Base-by-base conservation (phyloP, 2,329 filamentous ascomycete species). In the Cercospora sp. region DNA sequence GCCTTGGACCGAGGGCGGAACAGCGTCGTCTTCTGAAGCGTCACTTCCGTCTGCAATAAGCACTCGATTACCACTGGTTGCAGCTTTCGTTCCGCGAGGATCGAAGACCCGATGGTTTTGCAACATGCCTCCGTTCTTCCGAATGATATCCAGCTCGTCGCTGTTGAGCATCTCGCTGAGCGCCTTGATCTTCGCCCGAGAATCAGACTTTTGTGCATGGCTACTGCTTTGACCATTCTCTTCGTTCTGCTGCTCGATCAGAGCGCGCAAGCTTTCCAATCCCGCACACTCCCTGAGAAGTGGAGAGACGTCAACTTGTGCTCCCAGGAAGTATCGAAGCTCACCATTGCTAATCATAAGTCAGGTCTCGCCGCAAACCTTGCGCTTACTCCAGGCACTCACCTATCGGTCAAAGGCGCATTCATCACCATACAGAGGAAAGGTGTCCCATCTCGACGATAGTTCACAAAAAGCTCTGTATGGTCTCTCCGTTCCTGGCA, bases 401-500 rank as follows among this genome's bases (percentile, higher is more conserved):
- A 63, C 67, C 0, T 90, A 90, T 70, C 69, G 3, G 65, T 18
- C 28, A 70, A 26, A 3, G 62, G 61, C 16, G 69, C 69, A 55
- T 70, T 70, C 87, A 91, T 91, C 18, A 92, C 82, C 4, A 93
- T 82, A 69, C 92, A 92, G 84, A 92, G 89, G 73, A 93, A 92
- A 0, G 90, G 89, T 0, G 89, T 90, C 0, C 90, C 90, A 73
- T 93, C 90, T 20, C 90, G 86, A 31, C 90, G 86, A 74, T 77
- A 94, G 77, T 94, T 93, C 33, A 94, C 80, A 63, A 94, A 87
- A 0, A 91, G 87, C 73, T 94, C 91, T 61, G 86, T 90, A 71
- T 90, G 87, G 72, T 93, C 90, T 70, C 86, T 84, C 13, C 89
- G 88, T 1, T 84, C 86, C 12, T 82, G 78, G 9, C 91, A 79